phyloP scores from a whole-genome alignment of 2,329 filamentous ascomycete genomes.

The Trichoderma citrinoviride region DNA sequence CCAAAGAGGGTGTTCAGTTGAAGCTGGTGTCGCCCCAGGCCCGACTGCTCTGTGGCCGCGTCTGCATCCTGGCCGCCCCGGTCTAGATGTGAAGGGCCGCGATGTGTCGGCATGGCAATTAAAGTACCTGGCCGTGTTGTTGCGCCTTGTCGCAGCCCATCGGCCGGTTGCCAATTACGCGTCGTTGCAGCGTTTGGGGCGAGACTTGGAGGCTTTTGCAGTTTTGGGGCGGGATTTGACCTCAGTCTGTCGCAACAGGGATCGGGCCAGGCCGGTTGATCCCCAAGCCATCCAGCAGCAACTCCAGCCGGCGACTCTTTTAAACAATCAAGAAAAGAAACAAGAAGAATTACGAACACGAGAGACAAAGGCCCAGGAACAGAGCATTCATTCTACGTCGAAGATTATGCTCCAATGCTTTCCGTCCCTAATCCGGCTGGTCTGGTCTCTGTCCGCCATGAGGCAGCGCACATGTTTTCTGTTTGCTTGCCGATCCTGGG shows the following conservation, averaged over 20 bases:
- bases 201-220: neutral
- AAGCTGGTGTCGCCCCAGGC: conserved; percentile 9
- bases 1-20: conserved; percentile 5
- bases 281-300: neutral
- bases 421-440: conserved; percentile 9
- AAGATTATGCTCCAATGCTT: neutral
- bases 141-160: conserved; percentile 17
- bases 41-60: neutral
- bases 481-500: conserved; percentile 19
- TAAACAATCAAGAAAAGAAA: neutral
- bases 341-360: neutral
- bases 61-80: conserved; percentile 15
- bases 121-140: conserved; percentile 11
- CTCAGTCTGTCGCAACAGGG: neutral
- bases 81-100: conserved; percentile 18
- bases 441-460: neutral
- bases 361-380: neutral
- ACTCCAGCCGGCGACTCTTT: neutral
- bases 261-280: neutral
- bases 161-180: conserved; percentile 15
- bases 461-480: conserved; percentile 12
- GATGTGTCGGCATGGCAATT: conserved; percentile 19
- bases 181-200: conserved; percentile 8
- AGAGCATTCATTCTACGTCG: neutral
- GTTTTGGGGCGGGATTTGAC: neutral